Base-by-base conservation (phyloP, 805 yeast species). In the Lipomyces chichibuensis region DNA sequence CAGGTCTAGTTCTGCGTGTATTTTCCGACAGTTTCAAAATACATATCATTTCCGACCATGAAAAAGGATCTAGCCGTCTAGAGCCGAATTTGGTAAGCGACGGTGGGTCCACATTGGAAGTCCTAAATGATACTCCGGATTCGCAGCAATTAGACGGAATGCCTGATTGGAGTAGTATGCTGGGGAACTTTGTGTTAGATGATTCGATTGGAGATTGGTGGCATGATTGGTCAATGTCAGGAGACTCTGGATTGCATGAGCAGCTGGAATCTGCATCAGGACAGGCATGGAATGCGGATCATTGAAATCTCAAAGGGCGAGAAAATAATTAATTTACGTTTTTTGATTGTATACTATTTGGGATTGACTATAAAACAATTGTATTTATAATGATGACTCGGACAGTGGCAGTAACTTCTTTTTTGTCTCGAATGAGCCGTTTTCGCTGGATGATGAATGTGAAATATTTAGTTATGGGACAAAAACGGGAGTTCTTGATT, bases 201-300 rank as follows among this genome's bases (percentile, higher is more conserved):
- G 59, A 23, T 20, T 32, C 57, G 11, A 37, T 67, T 25, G 71
- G 71, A n/a, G 71, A 67, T 13, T 67, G 66, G 69, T 67, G 71
- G 71, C 71, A 67, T 54, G 71, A 67, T 56, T 67, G 69, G 69
- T 59, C 67, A 43, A 43, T n/a, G 49, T 43, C 49, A 17, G 49
- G 49, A 43, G 49, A 43, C 23, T 6, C 49, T 43, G 49, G 23
- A 17, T 43, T 43, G 49, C 23, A n/a, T 1, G 49, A 43, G 49
- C 49, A 43, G 49, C 20, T 43, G 23, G 49, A 17, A 43, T 17
- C 20, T 43, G 23, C 23, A 3, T 43, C 49, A n/a, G 23, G 49
- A 43, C 23, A 17, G 49, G 49, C 14, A n/a, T 43, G 49, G 49
- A 43, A 6, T 43, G 17, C 43, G 43, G 49, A 43, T 43, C n/a